Percentiles rank a stretch among this genome's conserved stretches.
Evolutionary conservation across 2,329 filamentous ascomycete species (phyloP).

Genomic region (Alternaria conjuncta): DNA sequence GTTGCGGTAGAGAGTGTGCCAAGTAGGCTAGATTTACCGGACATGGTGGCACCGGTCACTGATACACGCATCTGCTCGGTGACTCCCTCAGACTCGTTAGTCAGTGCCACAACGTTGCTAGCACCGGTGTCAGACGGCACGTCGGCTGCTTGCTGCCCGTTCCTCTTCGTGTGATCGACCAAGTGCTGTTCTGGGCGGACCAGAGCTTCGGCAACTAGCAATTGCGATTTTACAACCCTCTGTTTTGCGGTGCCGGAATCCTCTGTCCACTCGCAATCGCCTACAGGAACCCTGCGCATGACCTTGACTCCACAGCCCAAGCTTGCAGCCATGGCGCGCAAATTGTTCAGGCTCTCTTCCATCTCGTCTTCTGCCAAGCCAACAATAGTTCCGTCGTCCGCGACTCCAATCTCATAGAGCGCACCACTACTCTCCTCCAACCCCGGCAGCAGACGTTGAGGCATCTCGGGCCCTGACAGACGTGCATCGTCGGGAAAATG

Average conservation of each 20-base stretch:
- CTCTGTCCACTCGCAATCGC: slow-evolving; percentile 78
- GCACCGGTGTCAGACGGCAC: background rate
- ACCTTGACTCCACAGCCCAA: slow-evolving; percentile 86
- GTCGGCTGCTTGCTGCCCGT: slow-evolving; percentile 9
- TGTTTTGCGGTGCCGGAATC: slow-evolving; percentile 41
- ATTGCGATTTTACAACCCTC: slow-evolving; percentile 51
- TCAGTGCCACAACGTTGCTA: background rate
- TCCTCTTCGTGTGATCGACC: slow-evolving; percentile 22
- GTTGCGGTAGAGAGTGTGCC: slow-evolving; percentile 87
- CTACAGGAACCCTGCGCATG: slow-evolving; percentile 81
- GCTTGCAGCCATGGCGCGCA: slow-evolving; percentile 90
- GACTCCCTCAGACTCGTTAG: slow-evolving; percentile 11
- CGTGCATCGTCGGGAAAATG: slow-evolving; percentile 73
- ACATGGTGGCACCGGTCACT: slow-evolving; percentile 85
- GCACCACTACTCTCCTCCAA: slow-evolving; percentile 93
- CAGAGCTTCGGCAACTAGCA: slow-evolving; percentile 90
- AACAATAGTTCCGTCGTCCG: slow-evolving; percentile 90
- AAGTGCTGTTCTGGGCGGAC: slow-evolving; percentile 67
- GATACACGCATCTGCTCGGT: slow-evolving; percentile 80
- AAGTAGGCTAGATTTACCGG: slow-evolving; percentile 89
- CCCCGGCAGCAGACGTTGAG: slow-evolving; percentile 68
- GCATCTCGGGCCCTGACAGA: slow-evolving; percentile 62
- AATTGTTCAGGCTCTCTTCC: slow-evolving; percentile 84
- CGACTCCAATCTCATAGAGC: slow-evolving; percentile 94
- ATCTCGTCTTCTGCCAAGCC: slow-evolving; percentile 90